Evolutionary conservation across 345 rosid species (phyloP), one percentile per base, ranked within the genome.

Genomic region (Carallia pectinifolia): DNA sequence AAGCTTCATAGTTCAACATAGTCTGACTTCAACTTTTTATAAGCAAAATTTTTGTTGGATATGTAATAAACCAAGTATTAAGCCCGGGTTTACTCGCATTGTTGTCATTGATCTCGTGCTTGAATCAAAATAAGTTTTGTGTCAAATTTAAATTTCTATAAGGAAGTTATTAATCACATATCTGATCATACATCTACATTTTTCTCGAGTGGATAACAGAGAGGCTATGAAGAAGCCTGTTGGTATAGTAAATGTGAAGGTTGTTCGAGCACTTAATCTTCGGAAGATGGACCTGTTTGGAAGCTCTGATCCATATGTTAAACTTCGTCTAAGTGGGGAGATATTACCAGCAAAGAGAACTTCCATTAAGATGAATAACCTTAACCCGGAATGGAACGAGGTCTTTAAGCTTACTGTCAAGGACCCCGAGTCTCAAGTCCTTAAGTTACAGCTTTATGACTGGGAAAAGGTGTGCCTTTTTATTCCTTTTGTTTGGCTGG

Each of bases 341-440:
- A 81, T 74, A 62, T 75, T 83, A 58, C 74, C 85, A 0, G 68
- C 80, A 4, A 87, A 76, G 76, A 81, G 63, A 65, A 84, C 84
- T 19, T 60, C 82, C 19, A 48, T 84, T 31, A 84, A 85, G 74
- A 76, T 71, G 79, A 87, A 73, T 63, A 85, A 77, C 71, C 80
- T 87, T 62, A 84, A 79, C 61, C 87, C 88, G 4, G 82, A 79
- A 63, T 87, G 87, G 85, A 84, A 84, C 6, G 90, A 87, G 65
- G 68, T 58, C 62, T 87, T 87, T 71, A 84, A 83, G 66, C 74
- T 86, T 34, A 58, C 73, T 6, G 84, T 82, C 38, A 86, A 81
- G 64, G 90, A 86, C 44, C 85, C 77, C 6, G 39, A 74, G 39
- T 74, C 82, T 64, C 87, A 84, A 75, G 78, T 78, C 65, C 85